Base-by-base conservation (phyloP, 139 green algal species). In the Auxenochlorella pyrenoidosa region DNA sequence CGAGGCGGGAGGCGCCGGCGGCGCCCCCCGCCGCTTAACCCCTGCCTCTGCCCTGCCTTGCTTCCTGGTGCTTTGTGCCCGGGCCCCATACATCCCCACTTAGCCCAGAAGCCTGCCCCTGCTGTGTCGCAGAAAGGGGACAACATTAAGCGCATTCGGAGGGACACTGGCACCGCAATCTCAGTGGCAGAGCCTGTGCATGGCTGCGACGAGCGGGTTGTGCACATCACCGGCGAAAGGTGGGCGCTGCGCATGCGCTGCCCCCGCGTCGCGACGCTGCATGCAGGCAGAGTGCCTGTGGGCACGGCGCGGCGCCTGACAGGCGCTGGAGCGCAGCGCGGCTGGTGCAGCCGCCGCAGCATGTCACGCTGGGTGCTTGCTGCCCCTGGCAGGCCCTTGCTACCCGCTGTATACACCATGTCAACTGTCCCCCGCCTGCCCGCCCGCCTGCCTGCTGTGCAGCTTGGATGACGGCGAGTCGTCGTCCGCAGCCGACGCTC, bases 121-220 rank as follows among this genome's bases (percentile, higher is more conserved):
- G 47, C 51, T 38, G 3, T 54, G 21, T 38, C 3, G 82, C 88
- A 91, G 85, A 88, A 83, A 60, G 88, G 88, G 44, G 88, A 89
- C 28, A 90, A 87, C 54, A 79, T 91, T 6, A 88, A 80, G 54
- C 63, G 79, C 65, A 81, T 89, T 28, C 59, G 77, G 19, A 47
- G 79, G 21, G 84, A 89, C 10, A 83, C 44, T 24, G 66, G 54
- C 36, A 58, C 88, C 36, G 47, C 79, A 4, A 63, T 91, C 26
- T 75, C 79, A 5, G 76, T 91, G 60, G 88, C 88, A 13, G 88
- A 89, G 10, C 76, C 54, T n/a, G 88, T 90, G 19, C 22, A 60
- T 41, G 85, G 88, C 44, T 90, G 88, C 79, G 85, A 91, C 19
- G 84, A 89, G 38, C 84, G 88, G 13, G 88, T 91, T 54, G 65